Evolutionary conservation across 2,329 filamentous ascomycete genomes (phyloP), one percentile per base, ranked within the genome.

Genomic region (Fonsecaea pedrosoi): DNA sequence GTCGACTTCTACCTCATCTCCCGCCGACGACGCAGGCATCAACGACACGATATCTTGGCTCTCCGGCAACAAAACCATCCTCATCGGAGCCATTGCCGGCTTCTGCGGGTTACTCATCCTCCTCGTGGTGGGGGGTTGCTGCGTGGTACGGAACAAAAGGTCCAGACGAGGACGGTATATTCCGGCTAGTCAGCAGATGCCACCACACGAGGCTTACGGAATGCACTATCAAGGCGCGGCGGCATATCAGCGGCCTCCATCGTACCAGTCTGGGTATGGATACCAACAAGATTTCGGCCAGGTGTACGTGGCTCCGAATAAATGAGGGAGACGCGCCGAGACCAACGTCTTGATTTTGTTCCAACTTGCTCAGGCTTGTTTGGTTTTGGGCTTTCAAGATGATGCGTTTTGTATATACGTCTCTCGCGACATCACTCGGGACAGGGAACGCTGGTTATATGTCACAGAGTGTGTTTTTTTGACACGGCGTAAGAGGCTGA

Each of bases 81-180:
- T 62, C 59, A 62, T 62, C 59, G 59, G 59, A 5, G 59, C 45
- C 10, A 62, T 62, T 15, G 59, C 59, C 32, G 59, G 59, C 34
- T 62, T 62, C 25, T 37, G 32, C 45, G 59, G 45, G 5, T 12
- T 62, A 5, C 13, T 62, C 32, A 13, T 62, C 48, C 45, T 62
- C 7, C 35, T 62, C 4, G 7, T 62, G 3, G 21, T 62, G 8
- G 59, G 45, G 3, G 59, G 45, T 8, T 62, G 59, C 34, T 62
- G 59, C 15, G 9, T 62, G 35, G 5, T 54, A 9, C n/a, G 59
- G 15, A 42, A 18, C 32, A 54, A 42, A 35, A 54, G 21, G 13
- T 30, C 59, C 32, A 54, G 34, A 1, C 35, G 32, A n/a, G 45
- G 34, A 7, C 30, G 53, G 15, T 62, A 62, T 18, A 35, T n/a